Conservation (phyloP, 495 filamentous ascomycete genomes). For the Coniosporium apollinis region DNA sequence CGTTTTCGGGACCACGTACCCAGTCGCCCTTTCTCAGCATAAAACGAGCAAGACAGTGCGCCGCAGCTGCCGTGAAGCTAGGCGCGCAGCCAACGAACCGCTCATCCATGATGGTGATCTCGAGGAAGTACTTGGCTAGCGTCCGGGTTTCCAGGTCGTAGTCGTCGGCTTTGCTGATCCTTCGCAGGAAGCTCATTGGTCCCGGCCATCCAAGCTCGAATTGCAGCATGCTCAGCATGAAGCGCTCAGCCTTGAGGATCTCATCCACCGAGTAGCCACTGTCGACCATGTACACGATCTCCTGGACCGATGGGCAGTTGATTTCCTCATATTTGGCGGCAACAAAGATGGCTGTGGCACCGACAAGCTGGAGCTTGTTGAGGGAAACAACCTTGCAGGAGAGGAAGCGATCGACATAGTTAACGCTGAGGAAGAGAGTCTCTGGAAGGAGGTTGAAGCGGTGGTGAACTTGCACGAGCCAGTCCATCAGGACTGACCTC, state of each 20-base stretch:
- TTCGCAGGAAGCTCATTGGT: conserved; percentile 91
- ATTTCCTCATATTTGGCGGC: conserved; percentile 98
- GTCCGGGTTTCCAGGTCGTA: conserved; percentile 93
- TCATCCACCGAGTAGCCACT: conserved; percentile 75
- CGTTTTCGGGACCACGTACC: conserved; percentile 37
- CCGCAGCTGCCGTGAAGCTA: conserved; percentile 79
- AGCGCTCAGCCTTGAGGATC: conserved; percentile 91
- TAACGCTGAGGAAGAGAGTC: conserved; percentile 82
- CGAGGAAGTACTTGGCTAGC: conserved; percentile 93
- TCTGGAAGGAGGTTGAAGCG: conserved; percentile 85
- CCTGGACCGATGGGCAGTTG: conserved; percentile 81
- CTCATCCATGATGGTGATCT: conserved; percentile 95
- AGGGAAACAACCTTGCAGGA: conserved; percentile 88
- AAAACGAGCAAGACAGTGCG: conserved; percentile 80
- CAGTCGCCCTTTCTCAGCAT: conserved; percentile 81
- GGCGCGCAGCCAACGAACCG: conserved; percentile 82
- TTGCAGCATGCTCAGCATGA: conserved; percentile 90
- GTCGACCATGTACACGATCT: conserved; percentile 98
- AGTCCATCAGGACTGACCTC: conserved; percentile 94
- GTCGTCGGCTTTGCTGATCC: conserved; percentile 96
- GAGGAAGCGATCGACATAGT: conserved; percentile 93
- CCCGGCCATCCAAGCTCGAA: conserved; percentile 95
- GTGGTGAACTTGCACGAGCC: conserved; percentile 88
- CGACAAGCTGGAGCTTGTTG: conserved; percentile 87
- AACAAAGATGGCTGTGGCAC: conserved; percentile 88